phyloP scores from a whole-genome alignment of 305 asterid genomes.

The Fraxinus albicans region DNA sequence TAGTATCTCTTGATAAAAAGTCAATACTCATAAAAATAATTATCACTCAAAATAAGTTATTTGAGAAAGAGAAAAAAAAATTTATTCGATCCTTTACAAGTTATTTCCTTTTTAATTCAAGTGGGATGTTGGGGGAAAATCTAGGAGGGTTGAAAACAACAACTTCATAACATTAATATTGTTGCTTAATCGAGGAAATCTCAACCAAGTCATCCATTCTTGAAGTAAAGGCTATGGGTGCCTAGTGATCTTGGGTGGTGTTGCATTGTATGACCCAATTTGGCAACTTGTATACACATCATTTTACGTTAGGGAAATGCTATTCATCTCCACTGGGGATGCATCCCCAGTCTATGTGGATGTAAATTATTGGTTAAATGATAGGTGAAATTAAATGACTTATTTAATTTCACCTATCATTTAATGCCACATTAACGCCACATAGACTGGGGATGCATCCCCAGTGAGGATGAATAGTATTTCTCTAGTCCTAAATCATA shows the following conservation, averaged over 20 bases:
- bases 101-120: neutral
- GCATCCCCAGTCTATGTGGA: too few relatives aligned
- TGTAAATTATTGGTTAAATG: too few relatives aligned
- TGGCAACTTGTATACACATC: neutral
- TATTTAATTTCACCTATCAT: too few relatives aligned
- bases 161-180: neutral
- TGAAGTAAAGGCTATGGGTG: neutral
- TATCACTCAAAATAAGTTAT: neutral
- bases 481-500: too few relatives aligned
- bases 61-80: neutral
- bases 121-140: neutral
- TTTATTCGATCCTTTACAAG: neutral
- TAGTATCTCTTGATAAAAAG: neutral
- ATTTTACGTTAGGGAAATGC: neutral
- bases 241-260: neutral
- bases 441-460: too few relatives aligned
- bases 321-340: too few relatives aligned
- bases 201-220: neutral
- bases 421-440: too few relatives aligned
- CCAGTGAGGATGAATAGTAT: too few relatives aligned
- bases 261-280: neutral
- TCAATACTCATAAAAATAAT: neutral
- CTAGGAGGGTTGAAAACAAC: neutral
- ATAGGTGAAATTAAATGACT: too few relatives aligned
- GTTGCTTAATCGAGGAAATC: neutral